A percentile compares a stretch with the other conserved stretches of the same genome.
Conservation (phyloP, 306 rosid species). For the Acacia confusa region DNA sequence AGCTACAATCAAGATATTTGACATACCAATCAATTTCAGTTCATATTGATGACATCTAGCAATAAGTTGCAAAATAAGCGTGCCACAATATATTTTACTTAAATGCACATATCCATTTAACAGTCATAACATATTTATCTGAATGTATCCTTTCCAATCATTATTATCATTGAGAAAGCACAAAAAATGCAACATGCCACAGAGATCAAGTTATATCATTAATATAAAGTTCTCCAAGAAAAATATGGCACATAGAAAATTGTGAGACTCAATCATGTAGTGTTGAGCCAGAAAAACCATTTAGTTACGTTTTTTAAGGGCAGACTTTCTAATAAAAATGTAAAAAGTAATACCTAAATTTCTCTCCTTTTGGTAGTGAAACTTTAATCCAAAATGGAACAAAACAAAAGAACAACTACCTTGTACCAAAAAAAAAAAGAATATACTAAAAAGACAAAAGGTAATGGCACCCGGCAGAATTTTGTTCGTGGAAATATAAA, state of each 20-base stretch:
- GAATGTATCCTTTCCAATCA: neutral
- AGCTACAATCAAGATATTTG: slow-evolving; percentile 55
- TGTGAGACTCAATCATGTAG: neutral
- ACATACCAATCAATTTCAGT: slow-evolving; percentile 30
- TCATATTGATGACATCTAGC: slow-evolving; percentile 23
- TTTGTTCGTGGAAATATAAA: neutral
- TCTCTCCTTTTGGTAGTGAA: neutral
- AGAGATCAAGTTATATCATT: neutral
- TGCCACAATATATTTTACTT: neutral
- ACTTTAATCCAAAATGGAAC: neutral
- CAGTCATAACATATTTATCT: neutral
- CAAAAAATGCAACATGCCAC: neutral
- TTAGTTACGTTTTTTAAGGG: neutral
- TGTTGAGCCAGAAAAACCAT: neutral
- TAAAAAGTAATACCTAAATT: neutral
- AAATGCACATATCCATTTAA: neutral
- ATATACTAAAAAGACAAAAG: neutral
- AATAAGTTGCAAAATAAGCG: slow-evolving; percentile 12
- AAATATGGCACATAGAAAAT: neutral
- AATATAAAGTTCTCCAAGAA: neutral
- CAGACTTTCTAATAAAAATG: neutral
- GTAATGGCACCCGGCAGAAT: neutral
- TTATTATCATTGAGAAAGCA: neutral
- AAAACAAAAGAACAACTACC: neutral
- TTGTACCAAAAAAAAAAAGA: neutral